Evolutionary conservation across 2,329 filamentous ascomycete genomes (phyloP).

Genomic region (Ophiostoma fasciatum): DNA sequence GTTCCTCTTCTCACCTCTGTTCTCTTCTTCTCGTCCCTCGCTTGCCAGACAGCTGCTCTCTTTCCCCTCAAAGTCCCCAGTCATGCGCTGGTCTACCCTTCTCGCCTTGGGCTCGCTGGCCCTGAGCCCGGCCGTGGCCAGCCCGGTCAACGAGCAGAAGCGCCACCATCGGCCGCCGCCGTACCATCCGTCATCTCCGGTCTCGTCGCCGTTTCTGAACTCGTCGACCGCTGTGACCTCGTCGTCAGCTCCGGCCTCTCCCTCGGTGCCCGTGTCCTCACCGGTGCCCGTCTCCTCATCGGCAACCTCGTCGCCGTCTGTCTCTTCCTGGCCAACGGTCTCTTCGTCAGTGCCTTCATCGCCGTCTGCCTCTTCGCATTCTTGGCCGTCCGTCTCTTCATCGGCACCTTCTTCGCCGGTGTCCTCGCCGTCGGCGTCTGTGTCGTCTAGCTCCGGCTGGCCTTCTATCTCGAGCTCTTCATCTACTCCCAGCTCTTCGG

Average conservation of each 20-base stretch:
- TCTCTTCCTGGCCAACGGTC: neutral
- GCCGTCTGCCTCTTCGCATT: neutral
- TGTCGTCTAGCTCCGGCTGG: neutral
- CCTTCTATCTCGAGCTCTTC: neutral
- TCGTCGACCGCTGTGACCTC: neutral
- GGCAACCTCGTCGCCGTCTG: neutral
- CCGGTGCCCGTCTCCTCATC: neutral
- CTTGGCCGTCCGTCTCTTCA: neutral
- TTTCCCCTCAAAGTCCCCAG: too few species aligned
- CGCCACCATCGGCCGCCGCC: neutral
- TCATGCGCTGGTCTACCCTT: constrained; percentile 9
- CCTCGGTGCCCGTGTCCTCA: neutral
- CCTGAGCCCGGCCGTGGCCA: constrained; percentile 3
- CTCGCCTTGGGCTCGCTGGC: constrained; percentile 7
- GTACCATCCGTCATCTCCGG: neutral
- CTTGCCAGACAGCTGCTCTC: too few species aligned
- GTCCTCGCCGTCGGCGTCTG: neutral
- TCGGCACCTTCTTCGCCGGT: neutral
- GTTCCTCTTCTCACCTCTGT: neutral
- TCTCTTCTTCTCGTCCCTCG: neutral
- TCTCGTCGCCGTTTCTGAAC: neutral
- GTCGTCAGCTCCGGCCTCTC: neutral
- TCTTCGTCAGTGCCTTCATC: neutral
- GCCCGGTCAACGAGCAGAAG: constrained; percentile 1
- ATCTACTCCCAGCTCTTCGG: neutral